Percentiles rank a stretch among this genome's conserved stretches.
Evolutionary conservation across 495 filamentous ascomycete genomes (phyloP).

Genomic region (Neurospora sp.): DNA sequence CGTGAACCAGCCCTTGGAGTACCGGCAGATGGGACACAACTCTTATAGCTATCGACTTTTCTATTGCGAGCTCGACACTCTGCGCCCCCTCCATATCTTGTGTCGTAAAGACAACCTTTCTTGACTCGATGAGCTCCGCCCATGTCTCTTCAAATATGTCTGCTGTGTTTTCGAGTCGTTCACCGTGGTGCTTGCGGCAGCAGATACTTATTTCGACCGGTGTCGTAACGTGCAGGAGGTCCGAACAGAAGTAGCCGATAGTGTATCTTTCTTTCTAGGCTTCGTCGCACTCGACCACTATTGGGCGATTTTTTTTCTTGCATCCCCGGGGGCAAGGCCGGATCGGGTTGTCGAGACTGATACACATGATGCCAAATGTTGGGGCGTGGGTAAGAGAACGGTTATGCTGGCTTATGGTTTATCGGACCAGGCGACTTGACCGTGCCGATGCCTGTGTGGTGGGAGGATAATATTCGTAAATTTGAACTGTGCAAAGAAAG

Average conservation of each 20-base stretch:
- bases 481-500: background rate
- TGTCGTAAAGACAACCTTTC: background rate
- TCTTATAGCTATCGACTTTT: background rate
- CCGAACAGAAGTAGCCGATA: background rate
- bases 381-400: too few relatives aligned
- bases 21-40: background rate
- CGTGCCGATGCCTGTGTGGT: background rate
- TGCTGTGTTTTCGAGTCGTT: background rate
- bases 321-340: too few relatives aligned
- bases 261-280: background rate
- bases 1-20: background rate
- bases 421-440: background rate
- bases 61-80: background rate
- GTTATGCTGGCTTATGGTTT: too few relatives aligned
- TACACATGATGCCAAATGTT: too few relatives aligned
- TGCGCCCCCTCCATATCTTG: background rate
- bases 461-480: background rate
- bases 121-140: background rate
- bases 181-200: background rate
- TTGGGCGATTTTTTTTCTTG: too few relatives aligned
- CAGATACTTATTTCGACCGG: background rate
- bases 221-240: background rate
- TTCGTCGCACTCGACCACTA: background rate
- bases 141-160: background rate
- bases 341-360: too few relatives aligned